These are phyloP conservation scores for Penicillium digitatum DNA, from an alignment of 2,329 filamentous ascomycete species.

Conservation along the genomic window DNA sequence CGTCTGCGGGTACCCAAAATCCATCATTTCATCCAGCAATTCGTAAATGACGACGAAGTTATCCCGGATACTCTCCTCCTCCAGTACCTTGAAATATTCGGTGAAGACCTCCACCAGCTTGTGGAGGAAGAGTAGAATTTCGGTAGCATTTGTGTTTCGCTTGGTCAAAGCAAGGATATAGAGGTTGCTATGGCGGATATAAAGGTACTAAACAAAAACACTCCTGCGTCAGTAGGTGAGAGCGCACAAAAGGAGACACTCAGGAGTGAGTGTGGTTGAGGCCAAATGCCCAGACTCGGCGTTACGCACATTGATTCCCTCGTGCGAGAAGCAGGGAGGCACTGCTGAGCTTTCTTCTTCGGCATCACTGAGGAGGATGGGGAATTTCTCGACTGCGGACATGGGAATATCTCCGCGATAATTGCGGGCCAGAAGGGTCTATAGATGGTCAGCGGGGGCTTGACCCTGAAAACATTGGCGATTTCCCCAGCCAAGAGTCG, in stretches of 20 bases:
- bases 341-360: constrained; percentile 99
- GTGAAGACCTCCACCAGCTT: constrained; percentile 98
- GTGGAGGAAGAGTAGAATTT: constrained; percentile 96
- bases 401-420: constrained; percentile 98
- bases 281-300: neutral
- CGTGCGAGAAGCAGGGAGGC: constrained; percentile 94
- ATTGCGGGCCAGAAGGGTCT: constrained; percentile 98
- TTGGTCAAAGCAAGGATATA: constrained; percentile 97
- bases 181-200: constrained; percentile 98
- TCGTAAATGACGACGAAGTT: constrained; percentile 99
- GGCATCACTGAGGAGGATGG: constrained; percentile 89
- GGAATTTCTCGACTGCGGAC: constrained; percentile 98
- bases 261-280: constrained; percentile 6
- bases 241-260: constrained; percentile 14
- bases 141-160: constrained; percentile 97
- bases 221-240: constrained; percentile 11
- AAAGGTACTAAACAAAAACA: constrained; percentile 68
- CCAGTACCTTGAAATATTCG: constrained; percentile 98
- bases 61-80: constrained; percentile 97
- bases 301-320: constrained; percentile 86
- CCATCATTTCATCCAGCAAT: constrained; percentile 99
- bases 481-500: neutral
- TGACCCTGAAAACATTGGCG: constrained; percentile 22
- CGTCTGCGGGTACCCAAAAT: constrained; percentile 98
- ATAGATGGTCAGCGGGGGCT: constrained; percentile 23